Evolutionary conservation across 177 flowering plant species (phyloP).

Genomic region (Vitis hybrid): DNA sequence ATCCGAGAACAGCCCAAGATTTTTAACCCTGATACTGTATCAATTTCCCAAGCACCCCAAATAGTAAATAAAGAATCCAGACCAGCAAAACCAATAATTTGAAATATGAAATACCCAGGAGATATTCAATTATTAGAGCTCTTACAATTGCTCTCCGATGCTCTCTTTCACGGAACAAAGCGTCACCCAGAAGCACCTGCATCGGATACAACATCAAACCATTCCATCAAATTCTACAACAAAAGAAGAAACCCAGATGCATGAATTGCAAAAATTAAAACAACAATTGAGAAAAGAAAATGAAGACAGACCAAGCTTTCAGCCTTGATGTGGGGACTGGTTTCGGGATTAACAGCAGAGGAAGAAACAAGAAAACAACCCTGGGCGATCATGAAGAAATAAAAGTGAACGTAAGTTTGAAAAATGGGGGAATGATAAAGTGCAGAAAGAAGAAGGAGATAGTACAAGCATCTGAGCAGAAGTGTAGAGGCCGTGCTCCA

Average conservation of each 20-base stretch:
- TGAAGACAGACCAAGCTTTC: constrained; percentile 62
- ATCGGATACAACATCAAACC: neutral
- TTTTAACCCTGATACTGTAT: too few relatives aligned
- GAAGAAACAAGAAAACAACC: constrained; percentile 94
- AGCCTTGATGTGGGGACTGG: constrained; percentile 67
- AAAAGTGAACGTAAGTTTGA: neutral
- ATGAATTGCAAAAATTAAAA: neutral
- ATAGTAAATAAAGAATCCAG: neutral
- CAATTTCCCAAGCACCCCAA: too few relatives aligned
- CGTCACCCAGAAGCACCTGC: constrained; percentile 89
- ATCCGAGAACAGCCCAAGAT: too few relatives aligned
- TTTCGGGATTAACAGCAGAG: constrained; percentile 56
- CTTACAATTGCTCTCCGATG: constrained; percentile 82
- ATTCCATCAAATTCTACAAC: neutral
- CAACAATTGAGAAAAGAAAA: neutral
- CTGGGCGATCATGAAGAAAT: constrained; percentile 26
- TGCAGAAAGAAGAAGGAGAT: neutral
- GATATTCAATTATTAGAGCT: neutral
- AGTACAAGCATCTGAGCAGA: constrained; percentile 91
- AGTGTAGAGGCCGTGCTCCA: constrained; percentile 71
- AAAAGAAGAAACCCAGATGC: neutral
- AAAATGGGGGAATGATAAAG: constrained; percentile 2
- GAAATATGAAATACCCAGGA: neutral
- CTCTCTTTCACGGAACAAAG: constrained; percentile 81
- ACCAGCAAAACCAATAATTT: neutral